Evolutionary conservation across 768 basidiomycete genomes (phyloP), one percentile per base, ranked within the genome.

Genomic region (Hydnum rufescens): DNA sequence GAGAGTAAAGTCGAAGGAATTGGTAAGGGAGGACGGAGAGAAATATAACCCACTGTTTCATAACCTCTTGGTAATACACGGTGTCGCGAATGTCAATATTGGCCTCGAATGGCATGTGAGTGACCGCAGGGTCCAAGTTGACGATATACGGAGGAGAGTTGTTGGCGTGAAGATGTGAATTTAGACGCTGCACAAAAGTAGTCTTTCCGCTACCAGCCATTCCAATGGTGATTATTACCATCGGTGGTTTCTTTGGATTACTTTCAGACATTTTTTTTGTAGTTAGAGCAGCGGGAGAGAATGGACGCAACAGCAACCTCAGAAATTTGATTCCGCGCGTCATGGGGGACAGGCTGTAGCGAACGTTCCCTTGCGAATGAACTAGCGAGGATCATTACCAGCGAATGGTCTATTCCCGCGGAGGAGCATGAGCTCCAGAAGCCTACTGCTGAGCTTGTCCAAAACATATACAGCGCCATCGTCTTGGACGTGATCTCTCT

Each of bases 41-140:
- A n/a, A n/a, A 25, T n/a, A 36, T 5, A 5, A 34, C 13, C 6
- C 82, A 95, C 89, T 96, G 90, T 75, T 95, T 92, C 95, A 99
- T 99, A 59, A 99, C 93, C 66, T 99, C 84, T 57, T 82, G 77
- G 66, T 97, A 99, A 64, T 97, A 84, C 22, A 99, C 79, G 6
- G 95, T 99, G 65, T 99, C 95, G 56, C 95, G 70, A 50, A 99
- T 97, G 64, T 99, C 95, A 55, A 99, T 96, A 64, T 97, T 97
- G 26, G 92, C 78, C 54, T 90, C 87, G 62, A 89, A 99, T 2
- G 92, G 88, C 36, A 89, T 72, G 54, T 81, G 80, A 4, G 83
- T 73, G 2, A 97, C 93, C 1, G 95, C 95, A 4, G 95, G 95
- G 65, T 99, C 95, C 55, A 99, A 80, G 64, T 99, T 99, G 64